Conservation (phyloP, 2,329 filamentous ascomycete genomes). For the Lachnellula subtilissima region DNA sequence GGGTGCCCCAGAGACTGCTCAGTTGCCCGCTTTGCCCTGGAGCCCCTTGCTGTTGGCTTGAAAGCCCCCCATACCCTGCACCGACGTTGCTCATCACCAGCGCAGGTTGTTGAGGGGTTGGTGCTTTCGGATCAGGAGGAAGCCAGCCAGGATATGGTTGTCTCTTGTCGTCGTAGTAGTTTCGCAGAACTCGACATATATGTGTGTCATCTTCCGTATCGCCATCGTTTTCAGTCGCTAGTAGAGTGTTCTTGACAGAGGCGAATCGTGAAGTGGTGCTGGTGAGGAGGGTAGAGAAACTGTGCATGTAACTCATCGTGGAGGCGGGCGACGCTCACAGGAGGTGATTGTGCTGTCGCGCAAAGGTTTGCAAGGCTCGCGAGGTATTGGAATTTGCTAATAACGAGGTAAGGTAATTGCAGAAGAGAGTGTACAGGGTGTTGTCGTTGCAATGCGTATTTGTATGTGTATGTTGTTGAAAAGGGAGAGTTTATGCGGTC, state of each 20-base stretch:
- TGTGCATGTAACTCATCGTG: slow-evolving; percentile 60
- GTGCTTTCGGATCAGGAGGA: slow-evolving; percentile 77
- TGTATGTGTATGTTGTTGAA: too few species aligned
- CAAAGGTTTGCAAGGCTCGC: too few species aligned
- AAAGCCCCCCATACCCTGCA: slow-evolving; percentile 46
- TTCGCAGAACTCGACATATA: slow-evolving; percentile 86
- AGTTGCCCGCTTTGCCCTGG: slow-evolving; percentile 26
- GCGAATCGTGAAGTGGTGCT: slow-evolving; percentile 62
- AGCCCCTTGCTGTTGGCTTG: slow-evolving; percentile 28
- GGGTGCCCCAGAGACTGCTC: slow-evolving; percentile 22
- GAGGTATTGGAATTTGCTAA: too few species aligned
- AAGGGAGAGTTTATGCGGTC: too few species aligned
- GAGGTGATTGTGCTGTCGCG: too few species aligned
- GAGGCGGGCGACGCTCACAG: slow-evolving; percentile 1
- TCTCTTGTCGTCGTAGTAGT: slow-evolving; percentile 88
- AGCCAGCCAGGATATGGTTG: slow-evolving; percentile 80
- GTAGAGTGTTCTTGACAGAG: slow-evolving; percentile 59
- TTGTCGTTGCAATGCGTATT: too few species aligned
- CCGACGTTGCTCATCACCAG: slow-evolving; percentile 47
- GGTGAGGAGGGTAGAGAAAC: slow-evolving; percentile 70
- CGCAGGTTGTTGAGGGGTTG: slow-evolving; percentile 45
- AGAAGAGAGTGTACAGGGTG: too few species aligned
- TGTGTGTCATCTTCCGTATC: slow-evolving; percentile 87
- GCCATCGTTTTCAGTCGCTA: slow-evolving; percentile 64
- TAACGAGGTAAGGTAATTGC: too few species aligned